phyloP scores from a whole-genome alignment of 202 grass and related monocot genomes.

The Panicum virgatum region DNA sequence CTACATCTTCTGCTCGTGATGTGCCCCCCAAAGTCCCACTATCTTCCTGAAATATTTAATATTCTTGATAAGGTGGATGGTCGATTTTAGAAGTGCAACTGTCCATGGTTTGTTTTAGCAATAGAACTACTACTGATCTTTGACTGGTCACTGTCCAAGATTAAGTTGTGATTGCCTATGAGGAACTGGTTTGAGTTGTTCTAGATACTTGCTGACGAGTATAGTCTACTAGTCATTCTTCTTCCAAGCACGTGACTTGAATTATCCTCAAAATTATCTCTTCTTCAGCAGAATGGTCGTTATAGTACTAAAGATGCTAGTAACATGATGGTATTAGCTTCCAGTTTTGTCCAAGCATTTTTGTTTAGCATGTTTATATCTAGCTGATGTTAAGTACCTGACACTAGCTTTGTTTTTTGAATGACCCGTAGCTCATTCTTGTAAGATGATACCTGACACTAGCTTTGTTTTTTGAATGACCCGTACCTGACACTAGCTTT shows the following conservation, averaged over 20 bases:
- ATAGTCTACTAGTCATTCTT: too few relatives aligned
- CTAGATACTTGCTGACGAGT: background rate
- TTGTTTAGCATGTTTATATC: background rate
- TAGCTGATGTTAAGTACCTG: too few relatives aligned
- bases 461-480: too few relatives aligned
- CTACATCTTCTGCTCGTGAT: too few relatives aligned
- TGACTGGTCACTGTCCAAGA: background rate
- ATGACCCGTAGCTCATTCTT: too few relatives aligned
- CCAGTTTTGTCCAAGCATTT: background rate
- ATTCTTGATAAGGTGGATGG: background rate
- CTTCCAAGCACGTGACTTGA: background rate
- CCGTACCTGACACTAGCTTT: too few relatives aligned
- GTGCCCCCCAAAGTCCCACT: background rate
- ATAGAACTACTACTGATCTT: background rate
- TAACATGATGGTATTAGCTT: background rate
- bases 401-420: too few relatives aligned
- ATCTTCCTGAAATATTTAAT: background rate
- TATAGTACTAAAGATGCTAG: background rate
- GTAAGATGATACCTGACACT: too few relatives aligned
- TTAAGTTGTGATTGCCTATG: background rate
- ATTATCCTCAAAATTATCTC: background rate
- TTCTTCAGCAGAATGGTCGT: background rate
- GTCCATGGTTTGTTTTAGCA: background rate
- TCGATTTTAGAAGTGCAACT: background rate
- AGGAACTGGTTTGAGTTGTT: background rate